phyloP scores from a whole-genome alignment of 352 stramenopile genomes.

The Pythium phragmiticola region DNA sequence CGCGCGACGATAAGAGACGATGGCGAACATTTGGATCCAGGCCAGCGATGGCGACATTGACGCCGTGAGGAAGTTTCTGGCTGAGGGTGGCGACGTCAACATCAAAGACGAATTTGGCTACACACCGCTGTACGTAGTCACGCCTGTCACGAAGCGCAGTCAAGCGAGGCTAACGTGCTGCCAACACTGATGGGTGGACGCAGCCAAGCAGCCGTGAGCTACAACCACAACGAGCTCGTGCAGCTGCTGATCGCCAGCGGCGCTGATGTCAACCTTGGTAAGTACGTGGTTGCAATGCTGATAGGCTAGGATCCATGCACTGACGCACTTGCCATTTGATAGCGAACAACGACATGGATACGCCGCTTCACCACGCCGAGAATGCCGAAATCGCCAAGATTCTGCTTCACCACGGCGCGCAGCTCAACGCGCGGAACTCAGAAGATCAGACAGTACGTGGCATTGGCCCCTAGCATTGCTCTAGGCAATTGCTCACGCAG shows the following conservation, averaged over 20 bases:
- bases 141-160: neutral
- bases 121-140: slow-evolving; percentile 32
- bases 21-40: slow-evolving; percentile 38
- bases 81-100: slow-evolving; percentile 27
- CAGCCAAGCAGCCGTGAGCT: slow-evolving; percentile 43
- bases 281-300: neutral
- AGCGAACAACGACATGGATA: slow-evolving; percentile 35
- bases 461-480: neutral
- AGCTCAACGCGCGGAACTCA: slow-evolving; percentile 38
- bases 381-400: slow-evolving; percentile 33
- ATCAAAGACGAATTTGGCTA: slow-evolving; percentile 38
- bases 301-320: neutral
- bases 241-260: slow-evolving; percentile 30
- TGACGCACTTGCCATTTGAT: slow-evolving; percentile 1
- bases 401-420: slow-evolving; percentile 30
- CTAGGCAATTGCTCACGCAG: neutral
- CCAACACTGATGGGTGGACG: neutral
- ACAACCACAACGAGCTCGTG: slow-evolving; percentile 38
- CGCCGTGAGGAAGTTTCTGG: slow-evolving; percentile 33
- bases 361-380: slow-evolving; percentile 34
- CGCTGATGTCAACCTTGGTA: slow-evolving; percentile 26
- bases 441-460: slow-evolving; percentile 31
- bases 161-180: neutral
- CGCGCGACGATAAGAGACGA: neutral
- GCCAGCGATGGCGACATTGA: slow-evolving; percentile 36